Evolutionary conservation across 2,329 filamentous ascomycete genomes (phyloP).

Genomic region (Cladosporium sp.): DNA sequence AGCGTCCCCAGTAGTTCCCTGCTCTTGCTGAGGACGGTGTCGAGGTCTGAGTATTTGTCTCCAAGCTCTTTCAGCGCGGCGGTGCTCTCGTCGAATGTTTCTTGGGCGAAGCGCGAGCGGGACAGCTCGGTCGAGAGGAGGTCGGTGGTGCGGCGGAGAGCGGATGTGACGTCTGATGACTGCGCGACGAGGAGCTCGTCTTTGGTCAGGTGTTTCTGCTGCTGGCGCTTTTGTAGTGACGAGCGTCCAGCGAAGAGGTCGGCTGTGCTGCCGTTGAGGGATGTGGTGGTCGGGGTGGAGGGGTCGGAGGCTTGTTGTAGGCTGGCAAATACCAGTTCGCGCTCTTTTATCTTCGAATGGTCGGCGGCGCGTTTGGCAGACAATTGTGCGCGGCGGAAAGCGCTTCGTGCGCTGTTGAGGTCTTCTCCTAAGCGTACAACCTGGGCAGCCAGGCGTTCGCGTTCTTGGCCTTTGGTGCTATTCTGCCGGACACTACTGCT

Average conservation of each 20-base stretch:
- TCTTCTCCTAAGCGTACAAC: constrained; percentile 63
- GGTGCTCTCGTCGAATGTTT: constrained; percentile 79
- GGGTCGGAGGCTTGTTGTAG: constrained; percentile 43
- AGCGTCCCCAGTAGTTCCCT: constrained; percentile 70
- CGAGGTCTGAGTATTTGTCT: constrained; percentile 74
- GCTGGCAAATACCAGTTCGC: constrained; percentile 65
- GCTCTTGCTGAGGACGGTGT: constrained; percentile 68
- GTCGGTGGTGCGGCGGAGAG: constrained; percentile 77
- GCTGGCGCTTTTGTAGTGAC: constrained; percentile 14
- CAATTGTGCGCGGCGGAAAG: constrained; percentile 77
- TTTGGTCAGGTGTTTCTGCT: constrained; percentile 53
- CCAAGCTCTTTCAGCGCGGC: constrained; percentile 73
- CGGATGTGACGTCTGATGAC: constrained; percentile 75
- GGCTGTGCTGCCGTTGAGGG: constrained; percentile 25
- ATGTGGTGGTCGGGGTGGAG: constrained; percentile 12
- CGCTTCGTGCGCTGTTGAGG: constrained; percentile 57
- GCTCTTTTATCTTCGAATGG: constrained; percentile 66
- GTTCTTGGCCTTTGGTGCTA: constrained; percentile 47
- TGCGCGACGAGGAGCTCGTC: constrained; percentile 69
- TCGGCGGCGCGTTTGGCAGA: constrained; percentile 69
- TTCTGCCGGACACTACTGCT: constrained; percentile 50
- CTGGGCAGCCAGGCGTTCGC: constrained; percentile 59
- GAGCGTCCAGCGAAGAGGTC: constrained; percentile 32
- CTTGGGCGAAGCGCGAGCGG: constrained; percentile 81
- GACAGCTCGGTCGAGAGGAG: constrained; percentile 79